Evolutionary conservation across 2,329 filamentous ascomycete species (phyloP).

Genomic region (Acephala macrosclerotiorum): DNA sequence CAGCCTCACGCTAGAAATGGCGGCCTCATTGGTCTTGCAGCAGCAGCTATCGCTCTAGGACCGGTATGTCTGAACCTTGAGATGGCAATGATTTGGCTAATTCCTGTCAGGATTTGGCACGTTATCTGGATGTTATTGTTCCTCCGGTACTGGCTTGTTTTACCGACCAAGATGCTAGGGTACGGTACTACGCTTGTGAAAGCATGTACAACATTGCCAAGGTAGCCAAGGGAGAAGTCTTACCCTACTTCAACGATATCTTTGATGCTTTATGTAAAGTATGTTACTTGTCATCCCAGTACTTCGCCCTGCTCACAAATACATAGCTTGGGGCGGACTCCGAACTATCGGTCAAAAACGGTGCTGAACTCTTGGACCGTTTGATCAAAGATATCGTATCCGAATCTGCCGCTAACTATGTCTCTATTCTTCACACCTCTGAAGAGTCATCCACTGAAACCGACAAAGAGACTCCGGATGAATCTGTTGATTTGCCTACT

Average conservation of each 20-base stretch:
- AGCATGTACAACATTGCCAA: constrained; percentile 99
- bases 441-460: constrained; percentile 58
- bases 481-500: constrained; percentile 68
- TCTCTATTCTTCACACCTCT: constrained; percentile 80
- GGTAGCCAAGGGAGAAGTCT: constrained; percentile 95
- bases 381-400: constrained; percentile 96
- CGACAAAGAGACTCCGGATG: constrained; percentile 53
- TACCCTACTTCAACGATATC: constrained; percentile 97
- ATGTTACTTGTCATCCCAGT: constrained; percentile 37
- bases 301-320: constrained; percentile 19
- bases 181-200: constrained; percentile 98
- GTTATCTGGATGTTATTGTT: constrained; percentile 91
- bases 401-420: constrained; percentile 92
- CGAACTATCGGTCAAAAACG: constrained; percentile 97
- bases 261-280: constrained; percentile 98
- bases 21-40: constrained; percentile 92
- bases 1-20: constrained; percentile 97
- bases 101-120: constrained; percentile 77
- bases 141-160: constrained; percentile 97
- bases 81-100: constrained; percentile 19
- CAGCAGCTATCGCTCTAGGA: constrained; percentile 93
- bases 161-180: constrained; percentile 95
- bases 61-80: constrained; percentile 66
- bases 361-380: constrained; percentile 91
- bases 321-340: constrained; percentile 89